Conservation (phyloP, 2,329 filamentous ascomycete genomes). For the Ophiostoma australiae region DNA sequence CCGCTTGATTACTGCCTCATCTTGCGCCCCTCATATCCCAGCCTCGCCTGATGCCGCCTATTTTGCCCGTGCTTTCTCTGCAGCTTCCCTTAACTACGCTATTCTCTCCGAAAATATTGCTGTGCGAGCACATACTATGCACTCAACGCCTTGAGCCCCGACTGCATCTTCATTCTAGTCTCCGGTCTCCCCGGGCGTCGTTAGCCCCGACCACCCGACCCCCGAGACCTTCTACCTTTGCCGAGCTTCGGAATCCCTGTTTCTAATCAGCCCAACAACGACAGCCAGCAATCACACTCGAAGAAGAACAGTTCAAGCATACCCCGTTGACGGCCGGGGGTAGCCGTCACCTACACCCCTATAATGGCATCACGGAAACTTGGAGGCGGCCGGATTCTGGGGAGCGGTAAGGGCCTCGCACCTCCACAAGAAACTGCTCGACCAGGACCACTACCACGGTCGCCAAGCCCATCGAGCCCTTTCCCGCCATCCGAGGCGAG, state of each 20-base stretch:
- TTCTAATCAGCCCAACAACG: not conserved
- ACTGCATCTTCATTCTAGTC: not conserved
- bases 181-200: constrained; percentile 6
- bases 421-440: constrained; percentile 47
- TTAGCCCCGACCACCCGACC: not conserved
- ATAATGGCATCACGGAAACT: constrained; percentile 72
- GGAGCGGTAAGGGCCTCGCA: constrained; percentile 76
- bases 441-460: constrained; percentile 41
- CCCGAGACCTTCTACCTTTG: not conserved
- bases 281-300: not conserved
- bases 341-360: not conserved
- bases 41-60: not conserved
- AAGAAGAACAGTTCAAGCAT: not conserved
- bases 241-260: not conserved
- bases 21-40: not conserved
- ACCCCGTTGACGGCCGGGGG: constrained; percentile 16
- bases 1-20: constrained; percentile 5
- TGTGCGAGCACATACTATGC: not conserved
- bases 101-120: not conserved
- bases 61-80: not conserved
- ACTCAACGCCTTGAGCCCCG: not conserved
- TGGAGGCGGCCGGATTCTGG: constrained; percentile 86
- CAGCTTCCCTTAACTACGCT: not conserved
- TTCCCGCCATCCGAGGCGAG: constrained; percentile 57
- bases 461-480: constrained; percentile 51